These are phyloP conservation scores for Eragrostis tef DNA, from an alignment of 202 grass and related monocot genomes.

Conservation along the genomic window DNA sequence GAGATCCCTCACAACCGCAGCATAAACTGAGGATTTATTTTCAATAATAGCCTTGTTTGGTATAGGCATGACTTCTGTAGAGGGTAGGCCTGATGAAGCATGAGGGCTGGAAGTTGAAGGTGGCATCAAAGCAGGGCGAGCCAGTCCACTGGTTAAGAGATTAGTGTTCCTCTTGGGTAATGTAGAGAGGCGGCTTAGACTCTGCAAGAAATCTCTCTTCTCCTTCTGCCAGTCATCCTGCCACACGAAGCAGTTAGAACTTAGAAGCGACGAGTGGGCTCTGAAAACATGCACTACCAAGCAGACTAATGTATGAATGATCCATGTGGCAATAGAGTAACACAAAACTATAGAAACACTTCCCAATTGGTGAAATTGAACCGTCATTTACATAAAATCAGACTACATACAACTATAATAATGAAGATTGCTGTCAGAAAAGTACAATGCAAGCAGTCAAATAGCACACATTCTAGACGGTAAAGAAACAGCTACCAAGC, in stretches of 20 bases:
- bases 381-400: constrained; percentile 7
- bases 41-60: constrained; percentile 85
- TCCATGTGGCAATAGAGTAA: neutral
- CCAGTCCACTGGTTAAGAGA: constrained; percentile 51
- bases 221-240: constrained; percentile 97
- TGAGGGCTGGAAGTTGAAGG: constrained; percentile 68
- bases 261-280: constrained; percentile 29
- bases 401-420: neutral
- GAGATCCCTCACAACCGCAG: constrained; percentile 70
- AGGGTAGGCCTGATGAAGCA: constrained; percentile 54
- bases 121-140: constrained; percentile 56
- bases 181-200: constrained; percentile 85
- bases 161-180: constrained; percentile 80
- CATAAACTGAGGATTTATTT: constrained; percentile 91
- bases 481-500: constrained; percentile 21
- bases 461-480: constrained; percentile 33
- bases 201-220: constrained; percentile 92
- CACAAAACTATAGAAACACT: constrained; percentile 2
- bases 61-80: constrained; percentile 65
- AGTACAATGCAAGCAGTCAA: constrained; percentile 5
- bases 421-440: constrained; percentile 19
- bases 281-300: constrained; percentile 18
- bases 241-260: constrained; percentile 28
- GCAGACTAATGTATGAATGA: neutral
- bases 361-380: constrained; percentile 14